Evolutionary conservation across 129 eudicot genomes (phyloP), one percentile per base, ranked within the genome.

Genomic region (Kitagawia praeruptora): DNA sequence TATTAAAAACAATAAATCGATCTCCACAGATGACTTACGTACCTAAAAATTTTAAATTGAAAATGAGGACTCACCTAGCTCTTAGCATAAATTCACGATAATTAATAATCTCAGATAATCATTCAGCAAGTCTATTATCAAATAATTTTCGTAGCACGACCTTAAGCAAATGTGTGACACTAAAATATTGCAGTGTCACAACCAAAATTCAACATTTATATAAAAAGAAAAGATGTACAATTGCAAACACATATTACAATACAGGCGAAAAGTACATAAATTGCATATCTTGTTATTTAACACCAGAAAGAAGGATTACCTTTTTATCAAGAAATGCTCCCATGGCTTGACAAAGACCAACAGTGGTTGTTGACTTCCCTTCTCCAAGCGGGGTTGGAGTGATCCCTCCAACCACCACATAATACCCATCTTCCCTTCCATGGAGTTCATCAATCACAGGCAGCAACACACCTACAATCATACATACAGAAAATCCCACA

Each of bases 311-410:
- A 8, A 46, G 23, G 4, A 28, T 25, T 83, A 95, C 96, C 96
- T 95, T 95, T 81, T 95, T 95, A 74, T 92, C 93, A 79, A 92
- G 96, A 83, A 84, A 92, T 63, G 98, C 96, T 58, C 98, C 97
- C 87, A 92, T 70, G 37, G 98, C 97, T 84, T 95, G 97, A 84
- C 98, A 95, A 2, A 95, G 91, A 78, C 98, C 98, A 85, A 95
- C 98, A 27, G 98, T 95, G 75, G 98, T 95, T 15, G 98, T 92
- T 67, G 96, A 92, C 83, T 95, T 95, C 54, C 97, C 98, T 89
- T 95, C 98, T 81, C 98, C 97, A 76, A 92, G 97, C 64, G 97
- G 98, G 15, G 98, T 95, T 58, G 97, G 97, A 56, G 98, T 95
- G 34, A 95, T 92, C 61, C 97, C 98, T 74, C 98, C 98, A 64